Evolutionary conservation across 1,284 basidiomycete species (phyloP).

Genomic region (Ceratobasidium sp.): DNA sequence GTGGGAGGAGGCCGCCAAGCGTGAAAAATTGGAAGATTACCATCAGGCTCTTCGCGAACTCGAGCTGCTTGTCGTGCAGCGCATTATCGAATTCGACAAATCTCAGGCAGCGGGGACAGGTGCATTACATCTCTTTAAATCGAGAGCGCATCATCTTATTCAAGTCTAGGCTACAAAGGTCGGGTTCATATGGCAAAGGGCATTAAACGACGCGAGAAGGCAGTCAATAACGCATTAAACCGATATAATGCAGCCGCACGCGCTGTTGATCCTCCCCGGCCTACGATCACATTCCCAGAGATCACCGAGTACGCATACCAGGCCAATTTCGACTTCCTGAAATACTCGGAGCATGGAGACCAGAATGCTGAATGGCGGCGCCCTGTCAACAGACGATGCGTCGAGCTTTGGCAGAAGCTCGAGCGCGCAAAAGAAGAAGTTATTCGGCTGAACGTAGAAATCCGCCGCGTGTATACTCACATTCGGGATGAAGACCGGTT

Average conservation of each 20-base stretch:
- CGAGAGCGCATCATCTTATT: background rate
- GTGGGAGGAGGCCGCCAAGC: conserved; percentile 42
- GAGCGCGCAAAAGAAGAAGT: conserved; percentile 58
- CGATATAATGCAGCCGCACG: conserved; percentile 55
- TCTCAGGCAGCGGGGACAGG: conserved; percentile 36
- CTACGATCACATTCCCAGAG: conserved; percentile 53
- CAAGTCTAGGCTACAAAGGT: conserved; percentile 54
- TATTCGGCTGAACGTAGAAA: conserved; percentile 55
- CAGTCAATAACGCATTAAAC: conserved; percentile 25
- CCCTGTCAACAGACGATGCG: conserved; percentile 52
- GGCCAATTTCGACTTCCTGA: conserved; percentile 58
- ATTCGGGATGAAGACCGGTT: conserved; percentile 55
- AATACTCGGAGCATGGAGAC: conserved; percentile 55
- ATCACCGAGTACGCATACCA: conserved; percentile 57
- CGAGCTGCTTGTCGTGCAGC: conserved; percentile 44
- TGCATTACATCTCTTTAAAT: conserved; percentile 19
- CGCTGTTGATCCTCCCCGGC: conserved; percentile 51
- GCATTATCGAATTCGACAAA: conserved; percentile 46
- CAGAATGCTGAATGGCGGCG: conserved; percentile 54
- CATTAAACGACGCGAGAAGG: conserved; percentile 50
- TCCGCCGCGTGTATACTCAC: conserved; percentile 53
- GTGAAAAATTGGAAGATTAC: conserved; percentile 32
- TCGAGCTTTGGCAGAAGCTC: conserved; percentile 54
- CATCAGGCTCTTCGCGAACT: conserved; percentile 51
- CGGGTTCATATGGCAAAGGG: conserved; percentile 56